Conservation (phyloP, 306 rosid genomes). For the Pyrus communis region DNA sequence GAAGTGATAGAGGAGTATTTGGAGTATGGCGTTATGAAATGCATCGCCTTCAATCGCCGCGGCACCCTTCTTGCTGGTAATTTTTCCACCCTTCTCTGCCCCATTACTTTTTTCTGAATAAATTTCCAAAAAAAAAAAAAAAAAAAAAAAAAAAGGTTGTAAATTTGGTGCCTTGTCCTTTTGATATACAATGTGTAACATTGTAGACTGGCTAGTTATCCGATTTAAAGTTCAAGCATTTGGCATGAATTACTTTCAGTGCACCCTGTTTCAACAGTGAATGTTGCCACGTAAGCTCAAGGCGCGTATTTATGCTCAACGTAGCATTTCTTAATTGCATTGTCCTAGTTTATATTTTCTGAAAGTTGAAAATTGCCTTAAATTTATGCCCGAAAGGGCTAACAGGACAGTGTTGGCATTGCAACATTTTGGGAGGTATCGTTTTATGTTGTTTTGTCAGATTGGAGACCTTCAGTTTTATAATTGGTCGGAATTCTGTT, state of each 20-base stretch:
- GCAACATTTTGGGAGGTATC: background rate
- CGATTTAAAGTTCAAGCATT: background rate
- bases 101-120: background rate
- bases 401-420: background rate
- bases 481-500: background rate
- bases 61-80: slow-evolving; percentile 97
- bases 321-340: background rate
- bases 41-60: slow-evolving; percentile 86
- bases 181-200: background rate
- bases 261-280: too few species aligned
- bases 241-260: background rate
- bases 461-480: background rate
- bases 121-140: background rate
- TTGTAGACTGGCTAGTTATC: background rate
- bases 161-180: background rate
- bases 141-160: background rate
- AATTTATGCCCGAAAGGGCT: background rate
- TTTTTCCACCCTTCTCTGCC: background rate
- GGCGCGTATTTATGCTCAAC: background rate
- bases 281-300: background rate
- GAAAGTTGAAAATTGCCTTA: too few species aligned
- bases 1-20: slow-evolving; percentile 96
- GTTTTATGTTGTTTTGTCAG: background rate
- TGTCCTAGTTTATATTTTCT: background rate
- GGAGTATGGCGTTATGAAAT: slow-evolving; percentile 88